Base-by-base conservation (phyloP, 192 early-diverging fungal genomes). In the Coemansia sp. region DNA sequence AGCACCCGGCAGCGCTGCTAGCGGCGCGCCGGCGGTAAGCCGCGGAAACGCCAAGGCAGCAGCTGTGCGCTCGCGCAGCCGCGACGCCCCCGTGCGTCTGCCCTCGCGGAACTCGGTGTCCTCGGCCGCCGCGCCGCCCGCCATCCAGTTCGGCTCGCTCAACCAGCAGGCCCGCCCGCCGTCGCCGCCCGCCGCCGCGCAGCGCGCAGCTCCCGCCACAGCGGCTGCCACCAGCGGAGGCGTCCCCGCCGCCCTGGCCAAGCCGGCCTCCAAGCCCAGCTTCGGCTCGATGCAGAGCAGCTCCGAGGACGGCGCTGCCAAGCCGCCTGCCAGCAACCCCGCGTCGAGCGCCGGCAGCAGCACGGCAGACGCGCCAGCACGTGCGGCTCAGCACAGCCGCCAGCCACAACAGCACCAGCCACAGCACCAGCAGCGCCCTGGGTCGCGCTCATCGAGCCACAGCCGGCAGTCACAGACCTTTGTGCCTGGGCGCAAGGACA, bases 101-200 rank as follows among this genome's bases (percentile, higher is more conserved):
- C 79, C 79, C 6, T 69, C 67, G 16, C 64, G 79, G 19, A 82
- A 74, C 65, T 73, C 71, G 34, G 79, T 77, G 14, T 67, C 71
- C 3, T 66, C 74, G 40, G 64, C 62, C 0, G 45, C 65, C 7
- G 56, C 73, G 27, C 67, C 82, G 27, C 67, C 82, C 10, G 67
- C 74, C 35, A 81, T 85, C 42, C 83, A 85, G 73, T 85, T 85
- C 68, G 83, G 83, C n/a, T 78, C 83, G 48, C 67, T 85, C 35
- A 77, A 78, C 73, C 75, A 83, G 69, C 72, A 81, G 57, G 40
- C 72, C 1, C 75, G 75, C 57, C 44, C 78, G 7, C 64, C 70
- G 10, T 68, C 78, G 14, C 79, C 83, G 16, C 75, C 79, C 7
- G 45, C 66, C 3, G 67, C 74, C 3, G 67, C 74, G 31, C 63